Percentiles rank a stretch among this genome's conserved stretches.
Conservation (phyloP, 2,329 filamentous ascomycete genomes). For the Verticillium longisporum region DNA sequence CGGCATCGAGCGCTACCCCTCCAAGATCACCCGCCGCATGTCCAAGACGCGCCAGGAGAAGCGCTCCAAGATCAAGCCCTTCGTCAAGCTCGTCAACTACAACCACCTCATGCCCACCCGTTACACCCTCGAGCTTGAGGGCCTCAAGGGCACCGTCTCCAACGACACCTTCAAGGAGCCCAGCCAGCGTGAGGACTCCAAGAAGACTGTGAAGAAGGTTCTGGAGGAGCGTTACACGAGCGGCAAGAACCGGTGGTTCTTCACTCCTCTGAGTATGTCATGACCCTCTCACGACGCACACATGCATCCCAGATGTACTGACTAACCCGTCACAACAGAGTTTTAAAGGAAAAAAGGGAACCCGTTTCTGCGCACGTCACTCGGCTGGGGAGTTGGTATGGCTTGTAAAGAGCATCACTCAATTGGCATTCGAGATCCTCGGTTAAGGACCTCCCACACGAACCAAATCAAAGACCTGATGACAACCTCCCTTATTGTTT, state of each 20-base stretch:
- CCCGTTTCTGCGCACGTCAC: constrained; percentile 29
- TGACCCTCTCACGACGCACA: background rate
- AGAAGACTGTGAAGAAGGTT: constrained; percentile 99
- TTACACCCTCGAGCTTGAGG: constrained; percentile 98
- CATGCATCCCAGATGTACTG: constrained; percentile 3
- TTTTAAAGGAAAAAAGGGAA: constrained; percentile 28
- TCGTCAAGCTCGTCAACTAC: constrained; percentile 99
- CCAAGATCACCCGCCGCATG: constrained; percentile 97
- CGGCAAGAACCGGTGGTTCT: constrained; percentile 99
- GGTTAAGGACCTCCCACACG: constrained; percentile 27
- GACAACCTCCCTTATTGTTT: background rate
- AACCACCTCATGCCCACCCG: constrained; percentile 99
- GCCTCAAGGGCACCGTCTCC: constrained; percentile 87
- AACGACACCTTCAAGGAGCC: constrained; percentile 99
- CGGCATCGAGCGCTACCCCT: constrained; percentile 93
- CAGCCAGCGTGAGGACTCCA: constrained; percentile 96
- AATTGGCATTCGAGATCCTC: constrained; percentile 34
- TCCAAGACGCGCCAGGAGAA: constrained; percentile 92
- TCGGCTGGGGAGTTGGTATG: constrained; percentile 40
- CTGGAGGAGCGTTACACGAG: constrained; percentile 98
- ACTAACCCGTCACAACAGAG: constrained; percentile 22
- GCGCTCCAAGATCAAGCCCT: constrained; percentile 99
- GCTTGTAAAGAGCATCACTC: constrained; percentile 37
- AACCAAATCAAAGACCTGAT: constrained; percentile 15
- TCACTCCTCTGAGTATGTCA: constrained; percentile 82